Percentiles rank a stretch among this genome's conserved stretches.
Conservation (phyloP, 495 filamentous ascomycete genomes). For the Bombardia bombarda region DNA sequence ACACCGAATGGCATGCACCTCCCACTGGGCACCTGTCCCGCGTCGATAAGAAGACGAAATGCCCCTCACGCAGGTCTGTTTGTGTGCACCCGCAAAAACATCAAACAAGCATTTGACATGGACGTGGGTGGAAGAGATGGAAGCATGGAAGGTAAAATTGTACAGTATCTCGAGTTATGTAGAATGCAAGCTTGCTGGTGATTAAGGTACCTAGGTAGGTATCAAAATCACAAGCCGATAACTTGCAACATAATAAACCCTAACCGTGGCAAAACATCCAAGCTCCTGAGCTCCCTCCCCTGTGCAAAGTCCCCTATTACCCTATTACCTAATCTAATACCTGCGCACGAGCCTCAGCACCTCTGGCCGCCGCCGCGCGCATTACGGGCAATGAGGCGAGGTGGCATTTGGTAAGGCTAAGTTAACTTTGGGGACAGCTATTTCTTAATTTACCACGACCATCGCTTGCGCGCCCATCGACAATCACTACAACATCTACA, state of each 20-base stretch:
- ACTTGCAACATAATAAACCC: too few relatives aligned
- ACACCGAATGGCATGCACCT: too few relatives aligned
- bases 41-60: background rate
- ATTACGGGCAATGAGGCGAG: conserved; percentile 7
- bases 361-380: background rate
- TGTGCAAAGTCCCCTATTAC: background rate
- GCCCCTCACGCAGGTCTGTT: background rate
- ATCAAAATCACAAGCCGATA: background rate
- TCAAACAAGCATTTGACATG: background rate
- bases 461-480: too few relatives aligned
- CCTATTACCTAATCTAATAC: too few relatives aligned
- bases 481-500: too few relatives aligned
- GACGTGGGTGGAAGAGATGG: too few relatives aligned
- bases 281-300: background rate
- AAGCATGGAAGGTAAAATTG: too few relatives aligned
- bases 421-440: conserved; percentile 10
- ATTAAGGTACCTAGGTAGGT: background rate
- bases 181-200: too few relatives aligned
- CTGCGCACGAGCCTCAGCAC: background rate
- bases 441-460: conserved; percentile 4
- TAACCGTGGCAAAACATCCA: too few relatives aligned
- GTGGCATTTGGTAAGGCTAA: conserved; percentile 14
- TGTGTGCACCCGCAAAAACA: background rate
- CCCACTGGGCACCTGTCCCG: too few relatives aligned
- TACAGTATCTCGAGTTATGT: too few relatives aligned